Evolutionary conservation across 371 early-diverging fungal genomes (phyloP).

Genomic region (Phascolomyces articulosus): DNA sequence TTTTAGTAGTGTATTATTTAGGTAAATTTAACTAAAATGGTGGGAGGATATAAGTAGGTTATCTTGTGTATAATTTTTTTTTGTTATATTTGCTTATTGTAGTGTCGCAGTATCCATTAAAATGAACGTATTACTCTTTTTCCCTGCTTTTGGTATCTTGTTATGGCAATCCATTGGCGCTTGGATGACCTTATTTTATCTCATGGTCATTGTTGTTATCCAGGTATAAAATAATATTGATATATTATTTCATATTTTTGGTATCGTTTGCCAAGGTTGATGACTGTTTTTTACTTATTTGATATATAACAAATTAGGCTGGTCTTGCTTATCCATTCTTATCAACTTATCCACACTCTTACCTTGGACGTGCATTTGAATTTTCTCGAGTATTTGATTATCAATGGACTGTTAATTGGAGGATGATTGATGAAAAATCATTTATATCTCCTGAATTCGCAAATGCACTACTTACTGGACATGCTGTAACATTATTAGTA

Average conservation of each 20-base stretch:
- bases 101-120: slow-evolving; percentile 88
- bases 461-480: slow-evolving; percentile 58
- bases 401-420: slow-evolving; percentile 96
- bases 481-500: slow-evolving; percentile 59
- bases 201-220: slow-evolving; percentile 47
- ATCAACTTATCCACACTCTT: slow-evolving; percentile 56
- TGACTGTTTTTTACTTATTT: too few relatives aligned
- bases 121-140: slow-evolving; percentile 91
- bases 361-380: slow-evolving; percentile 84
- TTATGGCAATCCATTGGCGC: slow-evolving; percentile 65
- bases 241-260: too few relatives aligned
- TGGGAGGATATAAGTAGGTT: too few relatives aligned
- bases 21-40: slow-evolving; percentile 51
- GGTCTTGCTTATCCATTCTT: slow-evolving; percentile 78
- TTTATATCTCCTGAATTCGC: slow-evolving; percentile 72
- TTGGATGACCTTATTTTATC: slow-evolving; percentile 48
- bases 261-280: neutral
- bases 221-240: slow-evolving; percentile 62
- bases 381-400: slow-evolving; percentile 83
- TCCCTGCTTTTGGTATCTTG: slow-evolving; percentile 82
- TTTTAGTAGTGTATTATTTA: slow-evolving; percentile 61
- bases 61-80: too few relatives aligned
- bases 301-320: slow-evolving; percentile 35
- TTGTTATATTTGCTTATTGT: slow-evolving; percentile 4
- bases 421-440: slow-evolving; percentile 69